Percentiles rank a stretch among this genome's conserved stretches.
phyloP scores from a whole-genome alignment of 768 basidiomycete genomes.

The Hemileccinum impolitum region DNA sequence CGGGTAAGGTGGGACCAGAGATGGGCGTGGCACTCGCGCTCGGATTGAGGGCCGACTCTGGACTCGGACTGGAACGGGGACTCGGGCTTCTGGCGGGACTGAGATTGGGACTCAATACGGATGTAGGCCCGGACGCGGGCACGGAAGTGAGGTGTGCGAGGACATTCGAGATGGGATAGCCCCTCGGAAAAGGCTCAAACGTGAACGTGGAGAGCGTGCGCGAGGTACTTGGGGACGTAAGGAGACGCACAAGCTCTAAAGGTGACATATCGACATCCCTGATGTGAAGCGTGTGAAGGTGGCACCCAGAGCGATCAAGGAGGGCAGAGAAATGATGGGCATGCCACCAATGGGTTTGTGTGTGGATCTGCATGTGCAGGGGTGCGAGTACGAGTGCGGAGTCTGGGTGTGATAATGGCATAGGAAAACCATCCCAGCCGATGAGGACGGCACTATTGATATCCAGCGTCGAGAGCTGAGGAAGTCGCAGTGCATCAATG shows the following conservation, averaged over 20 bases:
- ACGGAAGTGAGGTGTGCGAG: conserved; percentile 11
- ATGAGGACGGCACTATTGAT: conserved; percentile 21
- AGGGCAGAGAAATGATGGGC: conserved; percentile 20
- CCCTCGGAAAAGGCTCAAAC: conserved; percentile 22
- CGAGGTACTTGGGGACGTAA: conserved; percentile 15
- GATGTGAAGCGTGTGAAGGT: conserved; percentile 16
- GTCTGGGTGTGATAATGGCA: conserved; percentile 12
- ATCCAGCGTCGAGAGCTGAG: conserved; percentile 18
- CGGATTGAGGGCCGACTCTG: not conserved
- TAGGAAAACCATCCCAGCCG: conserved; percentile 11
- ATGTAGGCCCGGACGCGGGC: not conserved
- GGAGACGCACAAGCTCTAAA: conserved; percentile 15
- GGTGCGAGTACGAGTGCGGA: not conserved
- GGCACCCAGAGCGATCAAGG: conserved; percentile 21
- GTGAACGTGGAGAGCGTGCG: conserved; percentile 19
- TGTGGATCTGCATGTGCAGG: not conserved
- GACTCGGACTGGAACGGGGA: not conserved
- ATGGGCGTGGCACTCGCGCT: not conserved
- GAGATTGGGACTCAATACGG: not conserved
- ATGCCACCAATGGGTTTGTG: conserved; percentile 19
- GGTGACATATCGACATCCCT: conserved; percentile 24
- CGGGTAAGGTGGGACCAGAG: not conserved
- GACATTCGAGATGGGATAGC: conserved; percentile 15
- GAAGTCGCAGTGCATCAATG: conserved; percentile 20
- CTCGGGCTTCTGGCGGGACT: not conserved